Percentiles rank a stretch among this genome's conserved stretches.
phyloP scores from a whole-genome alignment of 768 basidiomycete species.

The Hypholoma fasciculare region DNA sequence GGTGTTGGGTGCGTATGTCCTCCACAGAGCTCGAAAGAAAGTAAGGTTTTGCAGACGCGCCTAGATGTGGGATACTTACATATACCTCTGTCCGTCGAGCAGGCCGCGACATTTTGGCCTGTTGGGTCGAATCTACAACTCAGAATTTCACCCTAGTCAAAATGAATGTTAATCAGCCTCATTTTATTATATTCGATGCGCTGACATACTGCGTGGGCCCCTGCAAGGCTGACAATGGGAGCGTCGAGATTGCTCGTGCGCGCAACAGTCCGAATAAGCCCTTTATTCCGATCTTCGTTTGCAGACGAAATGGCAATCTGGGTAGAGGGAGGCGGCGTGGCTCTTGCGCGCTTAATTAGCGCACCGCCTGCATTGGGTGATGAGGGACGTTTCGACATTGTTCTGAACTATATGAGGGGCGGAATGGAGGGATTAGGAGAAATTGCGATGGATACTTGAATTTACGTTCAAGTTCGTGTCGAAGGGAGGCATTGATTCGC shows the following conservation, averaged over 20 bases:
- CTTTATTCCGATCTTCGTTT: conserved; percentile 72
- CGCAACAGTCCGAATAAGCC: conserved; percentile 80
- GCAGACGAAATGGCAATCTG: conserved; percentile 80
- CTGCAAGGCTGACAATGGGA: conserved; percentile 88
- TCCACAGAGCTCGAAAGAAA: conserved; percentile 69
- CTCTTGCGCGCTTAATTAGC: conserved; percentile 65
- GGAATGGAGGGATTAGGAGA: neutral
- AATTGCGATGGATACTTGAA: neutral
- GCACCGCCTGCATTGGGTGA: conserved; percentile 57
- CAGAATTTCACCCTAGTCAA: conserved; percentile 65
- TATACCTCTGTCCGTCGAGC: conserved; percentile 86
- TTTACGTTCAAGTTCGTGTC: neutral
- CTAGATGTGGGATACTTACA: conserved; percentile 54
- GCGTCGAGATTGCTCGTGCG: conserved; percentile 93
- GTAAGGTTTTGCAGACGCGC: neutral
- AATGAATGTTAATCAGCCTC: neutral
- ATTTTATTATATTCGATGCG: neutral
- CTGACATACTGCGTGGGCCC: conserved; percentile 76
- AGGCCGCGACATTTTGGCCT: conserved; percentile 92
- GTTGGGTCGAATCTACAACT: conserved; percentile 93
- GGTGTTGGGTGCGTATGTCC: conserved; percentile 87
- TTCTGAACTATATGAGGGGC: conserved; percentile 1
- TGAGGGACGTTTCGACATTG: conserved; percentile 73
- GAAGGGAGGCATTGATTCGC: neutral
- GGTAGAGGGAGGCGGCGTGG: conserved; percentile 48